phyloP scores from a whole-genome alignment of 1,139 yeast species.

The Kodamaea suecica region DNA sequence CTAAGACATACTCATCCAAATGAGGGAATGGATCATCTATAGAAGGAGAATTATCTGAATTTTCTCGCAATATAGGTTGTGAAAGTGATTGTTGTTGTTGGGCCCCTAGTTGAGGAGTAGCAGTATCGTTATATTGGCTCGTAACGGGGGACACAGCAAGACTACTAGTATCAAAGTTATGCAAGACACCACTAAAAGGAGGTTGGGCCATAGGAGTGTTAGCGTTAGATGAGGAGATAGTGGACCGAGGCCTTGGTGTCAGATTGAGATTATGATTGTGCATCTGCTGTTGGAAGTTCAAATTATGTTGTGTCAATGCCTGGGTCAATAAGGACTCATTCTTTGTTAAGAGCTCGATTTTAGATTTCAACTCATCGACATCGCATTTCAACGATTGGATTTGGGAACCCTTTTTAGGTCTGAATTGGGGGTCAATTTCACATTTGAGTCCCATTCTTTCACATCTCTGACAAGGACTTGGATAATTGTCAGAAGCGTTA shows the following conservation, averaged over 20 bases:
- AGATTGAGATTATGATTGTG: constrained; percentile 7
- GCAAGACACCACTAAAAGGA: constrained; percentile 3
- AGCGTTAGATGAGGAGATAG: constrained; percentile 5
- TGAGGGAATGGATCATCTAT: constrained; percentile 18
- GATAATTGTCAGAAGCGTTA: constrained; percentile 82
- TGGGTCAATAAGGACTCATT: constrained; percentile 68
- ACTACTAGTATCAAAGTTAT: constrained; percentile 2
- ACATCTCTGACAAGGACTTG: constrained; percentile 81
- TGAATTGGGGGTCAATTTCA: constrained; percentile 86
- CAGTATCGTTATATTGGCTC: constrained; percentile 11
- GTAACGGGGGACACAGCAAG: constrained; percentile 5
- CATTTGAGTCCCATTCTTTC: constrained; percentile 75
- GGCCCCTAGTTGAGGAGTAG: neutral
- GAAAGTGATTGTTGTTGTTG: constrained; percentile 1
- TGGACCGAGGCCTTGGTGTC: constrained; percentile 2
- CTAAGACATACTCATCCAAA: constrained; percentile 64
- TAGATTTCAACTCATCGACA: constrained; percentile 74
- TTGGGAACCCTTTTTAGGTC: constrained; percentile 90
- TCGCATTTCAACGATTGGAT: constrained; percentile 81
- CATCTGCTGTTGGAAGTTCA: constrained; percentile 28
- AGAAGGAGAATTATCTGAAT: constrained; percentile 28
- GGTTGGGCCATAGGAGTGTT: constrained; percentile 8
- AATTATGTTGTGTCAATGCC: constrained; percentile 50
- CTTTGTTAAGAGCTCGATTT: constrained; percentile 70
- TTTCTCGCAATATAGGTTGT: constrained; percentile 21